phyloP scores from a whole-genome alignment of 2,329 filamentous ascomycete genomes.

The Dactylellina leptospora region DNA sequence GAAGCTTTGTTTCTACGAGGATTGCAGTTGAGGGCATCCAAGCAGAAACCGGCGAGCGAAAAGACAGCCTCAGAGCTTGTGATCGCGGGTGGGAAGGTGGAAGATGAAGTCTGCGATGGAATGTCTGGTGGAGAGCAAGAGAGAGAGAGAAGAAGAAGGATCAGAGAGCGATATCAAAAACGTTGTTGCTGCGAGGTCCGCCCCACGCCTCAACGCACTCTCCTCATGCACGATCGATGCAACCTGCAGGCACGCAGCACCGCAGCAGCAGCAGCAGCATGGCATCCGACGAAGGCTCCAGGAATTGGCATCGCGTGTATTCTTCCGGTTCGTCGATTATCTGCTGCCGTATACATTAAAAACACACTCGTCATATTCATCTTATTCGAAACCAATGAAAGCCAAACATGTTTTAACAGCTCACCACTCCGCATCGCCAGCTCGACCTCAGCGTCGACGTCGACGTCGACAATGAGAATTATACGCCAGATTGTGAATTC shows the following conservation, averaged over 20 bases:
- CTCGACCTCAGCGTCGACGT: no score
- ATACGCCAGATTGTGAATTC: no score
- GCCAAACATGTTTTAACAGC: no score
- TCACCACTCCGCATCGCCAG: no score
- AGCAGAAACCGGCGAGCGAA: neutral
- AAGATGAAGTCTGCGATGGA: conserved; percentile 9
- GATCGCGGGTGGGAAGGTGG: neutral
- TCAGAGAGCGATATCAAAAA: neutral
- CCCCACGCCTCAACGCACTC: conserved; percentile 32
- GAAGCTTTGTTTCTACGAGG: conserved; percentile 3
- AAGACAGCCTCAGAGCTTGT: neutral
- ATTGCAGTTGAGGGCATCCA: conserved; percentile 31
- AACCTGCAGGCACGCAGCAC: conserved; percentile 1
- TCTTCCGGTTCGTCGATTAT: no score
- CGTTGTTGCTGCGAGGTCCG: conserved; percentile 6
- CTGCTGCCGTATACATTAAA: no score
- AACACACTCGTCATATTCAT: no score
- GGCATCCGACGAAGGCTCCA: no score
- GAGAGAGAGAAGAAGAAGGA: neutral
- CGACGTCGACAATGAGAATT: no score
- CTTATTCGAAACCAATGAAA: no score
- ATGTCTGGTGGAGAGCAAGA: neutral
- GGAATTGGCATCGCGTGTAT: no score
- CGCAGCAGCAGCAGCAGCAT: neutral
- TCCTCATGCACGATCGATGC: neutral